Base-by-base conservation (phyloP, 257 asterid species). In the Lavandula angustifolia region DNA sequence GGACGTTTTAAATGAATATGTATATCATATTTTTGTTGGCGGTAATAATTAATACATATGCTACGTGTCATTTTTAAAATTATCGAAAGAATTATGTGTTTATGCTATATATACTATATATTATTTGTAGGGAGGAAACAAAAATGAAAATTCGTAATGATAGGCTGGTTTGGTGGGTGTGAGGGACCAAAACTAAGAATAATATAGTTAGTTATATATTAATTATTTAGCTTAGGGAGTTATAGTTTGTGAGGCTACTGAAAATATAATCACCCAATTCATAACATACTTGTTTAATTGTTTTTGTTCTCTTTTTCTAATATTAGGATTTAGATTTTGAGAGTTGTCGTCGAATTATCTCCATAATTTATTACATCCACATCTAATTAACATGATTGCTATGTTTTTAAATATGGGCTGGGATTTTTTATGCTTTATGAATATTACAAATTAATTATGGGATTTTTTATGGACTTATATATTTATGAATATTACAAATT, bases 161-260 rank as follows among this genome's bases (percentile, higher is more conserved):
- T 63, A 9, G 56, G 2, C 34, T 47, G 34, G 48, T 34, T 62
- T 33, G 8, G 16, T 48, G 47, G 35, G 27, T 59, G 64, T 18
- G 32, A 38, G 43, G 67, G 67, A 31, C 67, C 67, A 61, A 44
- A 44, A 44, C 22, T n/a, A 3, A 62, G 11, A 34, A 63, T 17
- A 62, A n/a, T 40, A 10, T 62, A 38, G 10, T 22, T 17, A 9
- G 9, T 16, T 50, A 41, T 22, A 5, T 22, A 60, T 64, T 66
- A 65, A 51, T 51, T 51, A 64, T 11, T 35, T 35, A 37, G 48
- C 18, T 50, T 33, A 51, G 51, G 69, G 69, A 64, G 41, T 12
- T 64, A 49, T 18, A 55, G 2, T 37, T 48, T 17, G 33, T 63
- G 31, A 64, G 60, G 49, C 59, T 63, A 9, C 14, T 35, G 10